phyloP scores from a whole-genome alignment of 164 flowering plant species.

The Tetrastigma voinierianum region DNA sequence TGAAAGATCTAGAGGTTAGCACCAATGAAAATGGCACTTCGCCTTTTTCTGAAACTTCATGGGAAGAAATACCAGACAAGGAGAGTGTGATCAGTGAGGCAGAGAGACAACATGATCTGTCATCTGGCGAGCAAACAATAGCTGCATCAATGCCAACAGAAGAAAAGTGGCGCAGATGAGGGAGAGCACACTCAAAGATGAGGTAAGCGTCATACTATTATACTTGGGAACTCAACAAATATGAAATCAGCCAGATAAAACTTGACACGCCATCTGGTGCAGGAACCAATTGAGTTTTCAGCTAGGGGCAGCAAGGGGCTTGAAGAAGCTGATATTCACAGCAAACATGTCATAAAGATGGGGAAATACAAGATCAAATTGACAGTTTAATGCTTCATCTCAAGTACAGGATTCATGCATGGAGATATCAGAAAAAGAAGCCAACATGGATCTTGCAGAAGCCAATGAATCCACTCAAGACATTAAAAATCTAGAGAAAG shows the following conservation, averaged over 20 bases:
- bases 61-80: conserved; percentile 11
- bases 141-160: conserved; percentile 15
- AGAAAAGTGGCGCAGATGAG: conserved; percentile 12
- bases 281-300: conserved; percentile 18
- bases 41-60: conserved; percentile 8
- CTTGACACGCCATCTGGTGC: conserved; percentile 7
- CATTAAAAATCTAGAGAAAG: conserved; percentile 13
- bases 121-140: conserved; percentile 7
- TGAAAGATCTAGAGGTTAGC: conserved; percentile 6
- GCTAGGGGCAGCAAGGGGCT: conserved; percentile 7
- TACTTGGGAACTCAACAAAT: neutral
- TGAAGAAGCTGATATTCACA: conserved; percentile 14
- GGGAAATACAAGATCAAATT: conserved; percentile 4
- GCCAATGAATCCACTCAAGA: conserved; percentile 14
- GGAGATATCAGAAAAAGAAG: conserved; percentile 16
- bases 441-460: conserved; percentile 3
- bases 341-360: conserved; percentile 7
- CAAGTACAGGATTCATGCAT: conserved; percentile 9
- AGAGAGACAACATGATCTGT: conserved; percentile 7
- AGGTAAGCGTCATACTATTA: conserved; percentile 13
- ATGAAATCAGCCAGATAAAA: neutral
- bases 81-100: conserved; percentile 9
- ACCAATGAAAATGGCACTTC: conserved; percentile 3
- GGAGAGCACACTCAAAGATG: conserved; percentile 9
- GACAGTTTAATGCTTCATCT: conserved; percentile 3